Conservation (phyloP, 208 protist species). For the Wallacemonas sp. region DNA sequence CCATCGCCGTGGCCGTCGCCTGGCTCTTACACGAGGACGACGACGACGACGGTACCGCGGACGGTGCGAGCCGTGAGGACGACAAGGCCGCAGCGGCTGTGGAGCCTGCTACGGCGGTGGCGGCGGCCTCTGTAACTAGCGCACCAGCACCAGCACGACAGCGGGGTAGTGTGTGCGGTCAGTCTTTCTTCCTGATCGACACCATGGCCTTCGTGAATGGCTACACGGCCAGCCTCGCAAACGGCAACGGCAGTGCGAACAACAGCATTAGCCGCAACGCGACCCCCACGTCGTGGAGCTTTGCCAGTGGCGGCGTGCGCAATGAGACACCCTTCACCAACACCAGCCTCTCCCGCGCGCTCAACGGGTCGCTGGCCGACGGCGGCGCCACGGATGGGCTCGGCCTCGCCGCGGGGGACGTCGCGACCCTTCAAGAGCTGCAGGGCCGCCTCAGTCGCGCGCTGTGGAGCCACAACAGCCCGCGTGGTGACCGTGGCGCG, state of each 20-base stretch:
- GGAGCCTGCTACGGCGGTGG: no score
- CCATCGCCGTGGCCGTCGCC: conserved; percentile 60
- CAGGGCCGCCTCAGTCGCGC: conserved; percentile 58
- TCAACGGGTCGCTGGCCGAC: conserved; percentile 21
- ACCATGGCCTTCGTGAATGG: conserved; percentile 51
- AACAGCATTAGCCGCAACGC: not conserved
- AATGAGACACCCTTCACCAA: not conserved
- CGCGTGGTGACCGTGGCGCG: conserved; percentile 26
- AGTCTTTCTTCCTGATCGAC: conserved; percentile 77
- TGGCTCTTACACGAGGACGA: conserved; percentile 53
- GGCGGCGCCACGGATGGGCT: conserved; percentile 14
- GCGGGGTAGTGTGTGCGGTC: conserved; percentile 41
- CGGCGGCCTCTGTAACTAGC: no score
- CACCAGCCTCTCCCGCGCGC: conserved; percentile 22
- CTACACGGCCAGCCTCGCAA: not conserved
- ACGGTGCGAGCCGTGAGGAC: no score
- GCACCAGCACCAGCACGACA: no score
- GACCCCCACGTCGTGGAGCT: no score
- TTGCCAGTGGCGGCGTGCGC: no score
- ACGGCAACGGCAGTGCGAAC: not conserved
- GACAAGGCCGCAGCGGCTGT: no score
- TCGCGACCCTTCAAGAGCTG: conserved; percentile 31
- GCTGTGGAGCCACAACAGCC: conserved; percentile 52
- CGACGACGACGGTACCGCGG: conserved; percentile 1
- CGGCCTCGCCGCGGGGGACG: not conserved